phyloP scores from a whole-genome alignment of 768 basidiomycete species.

The Termitomyces sp. region DNA sequence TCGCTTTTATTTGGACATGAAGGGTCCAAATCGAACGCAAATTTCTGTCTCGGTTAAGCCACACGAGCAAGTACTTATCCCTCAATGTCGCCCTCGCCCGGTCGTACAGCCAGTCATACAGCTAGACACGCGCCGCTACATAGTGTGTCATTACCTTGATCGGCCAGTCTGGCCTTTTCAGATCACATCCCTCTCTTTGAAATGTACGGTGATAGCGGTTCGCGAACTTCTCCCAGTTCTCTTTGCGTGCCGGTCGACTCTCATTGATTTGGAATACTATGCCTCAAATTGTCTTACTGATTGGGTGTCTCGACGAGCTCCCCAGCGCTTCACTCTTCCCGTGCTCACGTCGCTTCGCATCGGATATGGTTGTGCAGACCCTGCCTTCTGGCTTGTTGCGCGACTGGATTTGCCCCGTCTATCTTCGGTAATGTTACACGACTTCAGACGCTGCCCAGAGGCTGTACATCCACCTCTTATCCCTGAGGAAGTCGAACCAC shows the following conservation, averaged over 20 bases:
- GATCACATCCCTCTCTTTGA: conserved; percentile 12
- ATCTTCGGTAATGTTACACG: conserved; percentile 7
- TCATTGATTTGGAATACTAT: conserved; percentile 12
- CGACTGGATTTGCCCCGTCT: conserved; percentile 11
- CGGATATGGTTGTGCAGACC: conserved; percentile 7
- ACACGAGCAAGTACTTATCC: background rate
- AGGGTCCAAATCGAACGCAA: conserved; percentile 1
- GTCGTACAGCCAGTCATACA: background rate
- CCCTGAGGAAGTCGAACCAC: background rate
- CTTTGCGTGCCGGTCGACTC: conserved; percentile 11
- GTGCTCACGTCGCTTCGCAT: conserved; percentile 11
- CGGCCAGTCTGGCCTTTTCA: conserved; percentile 10
- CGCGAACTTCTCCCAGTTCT: conserved; percentile 12
- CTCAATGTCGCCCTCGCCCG: background rate
- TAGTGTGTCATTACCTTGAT: conserved; percentile 5
- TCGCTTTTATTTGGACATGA: conserved; percentile 10
- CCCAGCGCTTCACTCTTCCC: conserved; percentile 7
- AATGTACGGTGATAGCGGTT: conserved; percentile 5
- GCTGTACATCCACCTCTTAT: background rate
- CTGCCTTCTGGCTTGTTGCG: conserved; percentile 6
- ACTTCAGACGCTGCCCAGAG: conserved; percentile 13
- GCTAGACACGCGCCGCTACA: background rate
- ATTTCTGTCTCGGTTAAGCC: conserved; percentile 5
- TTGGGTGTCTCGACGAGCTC: background rate
- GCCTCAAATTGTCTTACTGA: conserved; percentile 2